Conservation (phyloP, 176 grass and related monocot species). For the Lolium rigidum region DNA sequence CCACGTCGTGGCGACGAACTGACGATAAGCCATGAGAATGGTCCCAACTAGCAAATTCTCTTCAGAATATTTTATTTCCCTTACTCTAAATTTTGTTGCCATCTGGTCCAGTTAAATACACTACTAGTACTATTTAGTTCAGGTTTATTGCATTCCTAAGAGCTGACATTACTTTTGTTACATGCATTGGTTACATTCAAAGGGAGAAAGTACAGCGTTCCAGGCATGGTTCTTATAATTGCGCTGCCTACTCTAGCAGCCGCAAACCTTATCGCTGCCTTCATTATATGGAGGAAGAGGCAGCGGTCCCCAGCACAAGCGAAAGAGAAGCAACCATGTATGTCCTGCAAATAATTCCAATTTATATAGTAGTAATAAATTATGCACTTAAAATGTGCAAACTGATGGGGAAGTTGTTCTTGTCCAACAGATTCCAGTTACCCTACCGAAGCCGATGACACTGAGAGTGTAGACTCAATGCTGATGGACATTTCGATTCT, state of each 20-base stretch:
- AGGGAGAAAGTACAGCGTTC: conserved; percentile 20
- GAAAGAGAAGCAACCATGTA: not conserved
- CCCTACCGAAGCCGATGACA: not conserved
- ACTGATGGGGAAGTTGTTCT: not conserved
- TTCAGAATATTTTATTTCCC: too few relatives aligned
- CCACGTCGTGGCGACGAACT: too few relatives aligned
- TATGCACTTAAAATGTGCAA: too few relatives aligned
- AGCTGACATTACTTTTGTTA: not conserved
- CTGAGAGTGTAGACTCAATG: conserved; percentile 23
- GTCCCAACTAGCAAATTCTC: too few relatives aligned
- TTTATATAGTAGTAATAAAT: not conserved
- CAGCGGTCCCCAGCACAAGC: not conserved
- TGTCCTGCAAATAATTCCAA: not conserved
- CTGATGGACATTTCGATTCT: conserved; percentile 42
- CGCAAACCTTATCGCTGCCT: not conserved
- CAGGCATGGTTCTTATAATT: conserved; percentile 5
- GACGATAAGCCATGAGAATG: too few relatives aligned
- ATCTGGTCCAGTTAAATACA: not conserved
- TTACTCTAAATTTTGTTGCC: not conserved
- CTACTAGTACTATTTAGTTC: not conserved
- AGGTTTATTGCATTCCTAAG: not conserved
- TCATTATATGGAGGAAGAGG: not conserved
- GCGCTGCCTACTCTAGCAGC: conserved; percentile 1
- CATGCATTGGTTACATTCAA: not conserved
- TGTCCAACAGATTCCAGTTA: not conserved